phyloP scores from a whole-genome alignment of 2,329 filamentous ascomycete species.

The Aspergillus sp. region DNA sequence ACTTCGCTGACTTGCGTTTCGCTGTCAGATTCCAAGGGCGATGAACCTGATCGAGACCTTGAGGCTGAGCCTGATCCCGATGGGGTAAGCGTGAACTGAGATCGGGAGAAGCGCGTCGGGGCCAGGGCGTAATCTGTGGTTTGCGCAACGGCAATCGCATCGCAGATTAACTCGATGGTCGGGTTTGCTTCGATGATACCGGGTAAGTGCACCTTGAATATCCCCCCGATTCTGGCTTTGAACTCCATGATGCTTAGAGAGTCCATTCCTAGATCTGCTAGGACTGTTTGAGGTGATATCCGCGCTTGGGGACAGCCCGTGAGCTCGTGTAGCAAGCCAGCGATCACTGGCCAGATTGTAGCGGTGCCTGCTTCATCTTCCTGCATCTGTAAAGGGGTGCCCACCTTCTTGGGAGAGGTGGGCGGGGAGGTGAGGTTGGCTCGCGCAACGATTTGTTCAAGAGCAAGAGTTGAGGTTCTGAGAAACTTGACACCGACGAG shows the following conservation, averaged over 20 bases:
- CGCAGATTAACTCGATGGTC: neutral
- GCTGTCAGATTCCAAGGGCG: neutral
- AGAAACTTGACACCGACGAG: neutral
- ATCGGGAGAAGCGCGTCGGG: neutral
- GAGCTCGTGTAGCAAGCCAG: neutral
- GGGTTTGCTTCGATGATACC: neutral
- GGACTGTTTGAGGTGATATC: neutral
- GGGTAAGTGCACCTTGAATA: neutral
- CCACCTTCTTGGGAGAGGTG: neutral
- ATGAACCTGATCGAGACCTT: neutral
- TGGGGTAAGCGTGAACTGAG: neutral
- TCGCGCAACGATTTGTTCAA: neutral
- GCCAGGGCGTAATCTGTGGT: neutral
- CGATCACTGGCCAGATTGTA: neutral
- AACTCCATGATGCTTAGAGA: neutral
- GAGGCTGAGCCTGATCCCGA: neutral
- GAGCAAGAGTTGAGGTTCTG: neutral
- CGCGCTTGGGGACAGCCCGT: neutral
- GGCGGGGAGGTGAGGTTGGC: neutral
- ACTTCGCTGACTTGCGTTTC: neutral
- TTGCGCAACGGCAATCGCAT: neutral
- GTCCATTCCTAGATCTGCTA: constrained; percentile 3
- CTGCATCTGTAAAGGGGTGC: neutral
- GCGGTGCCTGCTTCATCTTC: neutral
- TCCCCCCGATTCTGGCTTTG: neutral